Conservation (phyloP, 805 yeast species). For the Monosporozyma siamensis region DNA sequence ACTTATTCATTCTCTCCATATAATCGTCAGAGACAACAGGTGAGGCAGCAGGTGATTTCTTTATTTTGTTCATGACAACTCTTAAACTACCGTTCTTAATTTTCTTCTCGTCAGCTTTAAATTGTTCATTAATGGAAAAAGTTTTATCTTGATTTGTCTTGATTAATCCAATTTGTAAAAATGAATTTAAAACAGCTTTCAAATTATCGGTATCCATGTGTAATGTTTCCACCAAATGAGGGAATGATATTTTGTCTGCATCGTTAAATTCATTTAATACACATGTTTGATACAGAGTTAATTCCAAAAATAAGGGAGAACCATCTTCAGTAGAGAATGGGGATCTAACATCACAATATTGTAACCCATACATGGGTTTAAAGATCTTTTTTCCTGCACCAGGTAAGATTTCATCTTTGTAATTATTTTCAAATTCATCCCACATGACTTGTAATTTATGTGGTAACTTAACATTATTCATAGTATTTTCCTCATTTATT, state of each 20-base stretch:
- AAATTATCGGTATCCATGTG: conserved; percentile 6
- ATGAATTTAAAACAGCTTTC: conserved; percentile 14
- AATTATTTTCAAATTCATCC: conserved; percentile 10
- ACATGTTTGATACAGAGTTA: conserved; percentile 22
- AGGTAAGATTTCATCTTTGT: conserved; percentile 7
- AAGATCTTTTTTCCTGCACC: conserved; percentile 11
- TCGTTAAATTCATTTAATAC: conserved; percentile 21
- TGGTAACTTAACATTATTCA: conserved; percentile 11
- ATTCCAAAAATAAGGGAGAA: conserved; percentile 13
- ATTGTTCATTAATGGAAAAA: conserved; percentile 15
- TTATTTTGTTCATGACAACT: conserved; percentile 10
- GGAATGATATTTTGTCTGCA: conserved; percentile 7
- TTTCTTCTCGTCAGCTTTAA: conserved; percentile 15
- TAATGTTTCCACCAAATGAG: conserved; percentile 6
- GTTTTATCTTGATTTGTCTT: conserved; percentile 2
- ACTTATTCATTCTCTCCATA: conserved; percentile 16
- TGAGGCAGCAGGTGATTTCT: background rate
- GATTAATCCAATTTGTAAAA: conserved; percentile 13
- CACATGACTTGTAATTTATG: conserved; percentile 12
- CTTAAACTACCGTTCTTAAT: conserved; percentile 19
- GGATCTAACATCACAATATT: conserved; percentile 24
- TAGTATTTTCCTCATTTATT: background rate
- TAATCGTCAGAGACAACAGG: conserved; percentile 4
- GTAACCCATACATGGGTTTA: conserved; percentile 16
- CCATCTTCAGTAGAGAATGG: conserved; percentile 12